Percentiles rank a stretch among this genome's conserved stretches.
Evolutionary conservation across 1,284 basidiomycete species (phyloP).

Genomic region (Trichosporon sp.): DNA sequence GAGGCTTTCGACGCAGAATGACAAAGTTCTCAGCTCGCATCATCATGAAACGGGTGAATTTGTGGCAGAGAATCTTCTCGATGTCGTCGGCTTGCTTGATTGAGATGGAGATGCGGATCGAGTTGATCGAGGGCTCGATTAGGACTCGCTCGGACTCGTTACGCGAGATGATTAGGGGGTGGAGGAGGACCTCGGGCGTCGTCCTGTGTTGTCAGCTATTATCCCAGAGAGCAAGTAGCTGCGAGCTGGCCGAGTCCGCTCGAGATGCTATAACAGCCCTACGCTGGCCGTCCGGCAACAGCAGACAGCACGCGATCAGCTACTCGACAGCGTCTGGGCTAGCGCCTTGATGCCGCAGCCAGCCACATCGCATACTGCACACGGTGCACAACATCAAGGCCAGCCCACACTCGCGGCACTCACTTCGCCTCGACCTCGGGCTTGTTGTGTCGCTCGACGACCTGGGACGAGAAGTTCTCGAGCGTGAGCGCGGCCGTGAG

Average conservation of each 20-base stretch:
- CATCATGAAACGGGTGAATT: slow-evolving; percentile 99
- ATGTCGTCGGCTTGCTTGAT: slow-evolving; percentile 99
- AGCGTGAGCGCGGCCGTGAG: slow-evolving; percentile 95
- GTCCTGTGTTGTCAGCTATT: slow-evolving; percentile 52
- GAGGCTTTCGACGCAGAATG: slow-evolving; percentile 88
- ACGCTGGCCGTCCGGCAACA: too few relatives aligned
- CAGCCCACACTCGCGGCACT: slow-evolving; percentile 24
- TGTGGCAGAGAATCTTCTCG: slow-evolving; percentile 92
- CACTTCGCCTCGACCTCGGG: slow-evolving; percentile 86
- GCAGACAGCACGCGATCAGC: background rate
- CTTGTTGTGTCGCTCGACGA: slow-evolving; percentile 94
- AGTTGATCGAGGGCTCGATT: slow-evolving; percentile 96
- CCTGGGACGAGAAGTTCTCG: slow-evolving; percentile 96
- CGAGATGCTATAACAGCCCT: too few relatives aligned
- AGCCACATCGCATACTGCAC: too few relatives aligned
- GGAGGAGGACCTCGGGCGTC: slow-evolving; percentile 89
- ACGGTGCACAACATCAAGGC: too few relatives aligned
- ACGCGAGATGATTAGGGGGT: slow-evolving; percentile 85
- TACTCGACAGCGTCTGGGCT: too few relatives aligned
- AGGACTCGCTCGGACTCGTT: slow-evolving; percentile 95
- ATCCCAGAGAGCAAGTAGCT: too few relatives aligned
- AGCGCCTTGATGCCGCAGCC: too few relatives aligned
- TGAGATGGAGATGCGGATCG: slow-evolving; percentile 89
- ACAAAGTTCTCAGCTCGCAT: slow-evolving; percentile 96
- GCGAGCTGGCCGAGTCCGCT: too few relatives aligned